phyloP scores from a whole-genome alignment of 495 filamentous ascomycete species.

The Penicillium robsamsonii region DNA sequence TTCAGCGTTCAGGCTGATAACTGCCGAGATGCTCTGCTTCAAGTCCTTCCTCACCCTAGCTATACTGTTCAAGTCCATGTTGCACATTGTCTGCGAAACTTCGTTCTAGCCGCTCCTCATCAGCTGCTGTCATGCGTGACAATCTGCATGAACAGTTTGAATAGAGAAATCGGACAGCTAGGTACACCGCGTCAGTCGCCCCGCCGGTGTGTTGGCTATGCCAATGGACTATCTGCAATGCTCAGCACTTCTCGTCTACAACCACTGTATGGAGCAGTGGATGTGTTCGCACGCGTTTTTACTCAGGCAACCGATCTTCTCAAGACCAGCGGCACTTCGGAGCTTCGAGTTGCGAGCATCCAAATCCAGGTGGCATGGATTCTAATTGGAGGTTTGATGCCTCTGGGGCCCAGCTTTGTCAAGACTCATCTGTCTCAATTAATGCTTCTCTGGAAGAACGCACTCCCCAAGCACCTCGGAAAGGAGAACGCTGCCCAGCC shows the following conservation, averaged over 20 bases:
- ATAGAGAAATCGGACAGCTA: constrained; percentile 78
- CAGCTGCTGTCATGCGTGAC: constrained; percentile 89
- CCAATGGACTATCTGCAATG: constrained; percentile 88
- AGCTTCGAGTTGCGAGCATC: constrained; percentile 85
- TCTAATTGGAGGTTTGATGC: constrained; percentile 93
- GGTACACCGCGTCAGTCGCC: constrained; percentile 73
- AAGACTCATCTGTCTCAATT: constrained; percentile 97
- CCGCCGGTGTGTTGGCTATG: constrained; percentile 84
- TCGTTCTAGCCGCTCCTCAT: constrained; percentile 85
- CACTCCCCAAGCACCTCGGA: constrained; percentile 86
- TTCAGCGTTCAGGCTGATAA: constrained; percentile 70
- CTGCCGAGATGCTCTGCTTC: constrained; percentile 82
- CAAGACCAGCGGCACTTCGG: constrained; percentile 88
- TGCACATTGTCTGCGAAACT: constrained; percentile 77
- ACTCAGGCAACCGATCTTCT: constrained; percentile 88
- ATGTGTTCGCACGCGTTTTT: constrained; percentile 88
- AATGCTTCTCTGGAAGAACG: constrained; percentile 96
- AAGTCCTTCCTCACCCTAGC: constrained; percentile 90
- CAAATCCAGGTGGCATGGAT: constrained; percentile 99
- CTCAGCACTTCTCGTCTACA: constrained; percentile 85
- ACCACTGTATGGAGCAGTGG: constrained; percentile 90
- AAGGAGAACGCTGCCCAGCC: constrained; percentile 84
- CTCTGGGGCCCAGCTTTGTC: constrained; percentile 94
- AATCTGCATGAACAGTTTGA: constrained; percentile 94
- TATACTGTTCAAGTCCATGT: constrained; percentile 93